Evolutionary conservation across 2,329 filamentous ascomycete species (phyloP), one percentile per base, ranked within the genome.

Genomic region (Penicillium sp.): DNA sequence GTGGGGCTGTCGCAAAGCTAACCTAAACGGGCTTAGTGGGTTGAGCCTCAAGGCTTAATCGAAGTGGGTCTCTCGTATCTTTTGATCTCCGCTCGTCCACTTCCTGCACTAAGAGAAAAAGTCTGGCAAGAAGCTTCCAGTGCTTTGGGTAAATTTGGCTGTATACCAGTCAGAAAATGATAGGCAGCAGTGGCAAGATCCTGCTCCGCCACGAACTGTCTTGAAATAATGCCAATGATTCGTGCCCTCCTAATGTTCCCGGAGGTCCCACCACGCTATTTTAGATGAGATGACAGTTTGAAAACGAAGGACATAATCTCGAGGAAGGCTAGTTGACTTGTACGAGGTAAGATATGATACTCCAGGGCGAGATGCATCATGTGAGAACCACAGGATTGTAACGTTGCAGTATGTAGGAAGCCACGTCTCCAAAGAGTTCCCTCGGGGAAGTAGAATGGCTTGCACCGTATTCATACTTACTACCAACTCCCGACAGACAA

Each of bases 341-440:
- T 1, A 11, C 10, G 0, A 25, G 28, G 33, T 10, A 51, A 33
- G 19, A 22, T 22, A 33, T 35, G 2, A 13, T 6, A 6, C 35
- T 33, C 1, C 16, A 4, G 10, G 10, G 1, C 10, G 25, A 35
- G 16, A 51, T 16, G n/a, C 51, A 40, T 53, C 19, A n/a, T 16
- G 35, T 11, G 33, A 19, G 14, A n/a, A 6, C 6, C 16, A 8
- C 14, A 4, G 13, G 8, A 14, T 42, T 28, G 51, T 54, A 38
- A 7, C 6, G 14, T 16, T 35, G 43, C 26, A 58, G 51, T n/a
- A 52, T n/a, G 42, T 58, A 55, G 19, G 52, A 33, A 26, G 59
- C 59, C 3, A 59, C 52, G 28, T 56, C 37, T 22, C 40, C 52
- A 30, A 58, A 61, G 30, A 61, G 52, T 33, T 58, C 45, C 4